These are phyloP conservation scores for Xylaria sp. DNA, from an alignment of 2,329 filamentous ascomycete genomes.

Conservation along the genomic window DNA sequence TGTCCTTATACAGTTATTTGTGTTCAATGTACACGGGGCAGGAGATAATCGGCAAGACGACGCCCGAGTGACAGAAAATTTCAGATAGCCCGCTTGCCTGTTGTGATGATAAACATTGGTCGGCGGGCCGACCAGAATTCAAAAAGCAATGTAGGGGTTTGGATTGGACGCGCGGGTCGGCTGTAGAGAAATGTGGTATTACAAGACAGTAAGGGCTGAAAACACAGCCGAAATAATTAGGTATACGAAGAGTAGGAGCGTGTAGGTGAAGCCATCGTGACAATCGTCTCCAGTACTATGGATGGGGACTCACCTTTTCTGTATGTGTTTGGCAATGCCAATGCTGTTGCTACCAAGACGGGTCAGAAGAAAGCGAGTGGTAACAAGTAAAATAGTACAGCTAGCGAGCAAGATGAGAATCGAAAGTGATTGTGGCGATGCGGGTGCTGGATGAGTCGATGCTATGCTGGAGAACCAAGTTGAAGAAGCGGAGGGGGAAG, in stretches of 20 bases:
- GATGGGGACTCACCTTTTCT: constrained; percentile 31
- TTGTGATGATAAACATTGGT: neutral
- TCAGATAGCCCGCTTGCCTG: neutral
- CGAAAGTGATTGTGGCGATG: constrained; percentile 58
- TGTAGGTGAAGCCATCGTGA: neutral
- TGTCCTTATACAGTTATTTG: neutral
- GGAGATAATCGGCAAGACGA: neutral
- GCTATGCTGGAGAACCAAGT: constrained; percentile 56
- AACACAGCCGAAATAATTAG: neutral
- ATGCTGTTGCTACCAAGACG: constrained; percentile 58
- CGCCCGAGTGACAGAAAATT: neutral
- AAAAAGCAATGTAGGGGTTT: neutral
- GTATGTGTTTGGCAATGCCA: constrained; percentile 45
- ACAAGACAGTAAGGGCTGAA: neutral
- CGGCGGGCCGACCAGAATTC: neutral
- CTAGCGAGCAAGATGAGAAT: constrained; percentile 68
- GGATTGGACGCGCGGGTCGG: neutral
- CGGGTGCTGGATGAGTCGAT: constrained; percentile 57
- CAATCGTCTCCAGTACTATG: neutral
- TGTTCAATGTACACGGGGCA: neutral
- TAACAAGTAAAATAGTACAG: constrained; percentile 68
- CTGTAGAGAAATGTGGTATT: neutral
- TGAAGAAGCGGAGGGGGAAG: constrained; percentile 34
- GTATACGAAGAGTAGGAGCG: neutral
- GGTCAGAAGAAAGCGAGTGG: constrained; percentile 62